Evolutionary conservation across 225 moss, liverwort and hornwort species (phyloP), one percentile per base, ranked within the genome.

Genomic region (Asterella californica): DNA sequence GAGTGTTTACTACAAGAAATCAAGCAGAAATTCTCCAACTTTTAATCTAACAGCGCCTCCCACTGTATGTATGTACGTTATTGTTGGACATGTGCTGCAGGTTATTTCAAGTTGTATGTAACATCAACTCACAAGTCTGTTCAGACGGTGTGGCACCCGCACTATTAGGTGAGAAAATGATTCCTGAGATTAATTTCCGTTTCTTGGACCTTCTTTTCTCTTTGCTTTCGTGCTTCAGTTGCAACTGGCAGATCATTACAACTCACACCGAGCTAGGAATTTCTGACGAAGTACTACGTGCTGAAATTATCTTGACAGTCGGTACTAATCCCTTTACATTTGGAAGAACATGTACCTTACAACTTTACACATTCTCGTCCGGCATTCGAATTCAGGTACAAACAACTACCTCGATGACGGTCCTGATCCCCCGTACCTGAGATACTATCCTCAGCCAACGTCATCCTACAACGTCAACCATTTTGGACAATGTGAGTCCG

Each of bases 391-490:
- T n/a, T 49, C 74, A 86, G 86, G 86, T 36, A 48, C 24, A 17
- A 30, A 75, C 32, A 78, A 3, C 67, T 79, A 75, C 38, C 15
- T 81, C 0, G 79, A 86, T 66, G 15, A 45, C 12, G 70, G 54
- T 12, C 78, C 83, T 5, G 32, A 10, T 4, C 1, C 78, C 1
- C 24, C 62, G 33, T 86, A 83, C 38, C 24, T 79, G 6, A 33
- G 79, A 4, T 81, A 45, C 48, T 81, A 81, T 60, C 83, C 83
- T 0, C 83, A 83, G 76, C 78, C 83, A 33, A 81, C 83, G 9
- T 86, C 86, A 1, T 53, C 74, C 48, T 74, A 76, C 70, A 86
- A 81, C 57, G 62, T 70, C 78, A 86, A 86, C 37, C 86, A 86
- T 52, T 81, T 59, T 36, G 86, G 80, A 27, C 86, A 86, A 79